Evolutionary conservation across 805 yeast genomes (phyloP).

Genomic region (Myxozyma mucilagina): DNA sequence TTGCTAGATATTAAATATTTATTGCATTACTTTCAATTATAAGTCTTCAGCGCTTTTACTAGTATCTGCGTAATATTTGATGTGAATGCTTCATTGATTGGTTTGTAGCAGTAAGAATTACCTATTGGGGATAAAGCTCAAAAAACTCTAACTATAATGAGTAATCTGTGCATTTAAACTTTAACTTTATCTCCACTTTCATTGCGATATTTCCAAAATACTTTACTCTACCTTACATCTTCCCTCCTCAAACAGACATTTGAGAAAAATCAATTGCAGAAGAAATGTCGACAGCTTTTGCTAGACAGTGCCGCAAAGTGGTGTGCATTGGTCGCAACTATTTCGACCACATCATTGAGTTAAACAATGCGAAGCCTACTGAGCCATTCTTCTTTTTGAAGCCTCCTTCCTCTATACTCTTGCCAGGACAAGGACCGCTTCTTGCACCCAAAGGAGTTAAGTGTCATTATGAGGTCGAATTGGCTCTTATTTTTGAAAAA

Average conservation of each 20-base stretch:
- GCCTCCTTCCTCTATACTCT: slow-evolving; percentile 76
- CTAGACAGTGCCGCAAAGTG: slow-evolving; percentile 51
- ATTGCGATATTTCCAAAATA: not conserved
- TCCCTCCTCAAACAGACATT: not conserved
- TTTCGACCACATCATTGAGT: slow-evolving; percentile 92
- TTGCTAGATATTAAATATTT: not conserved
- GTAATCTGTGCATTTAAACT: not conserved
- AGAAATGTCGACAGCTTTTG: slow-evolving; percentile 26
- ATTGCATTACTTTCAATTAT: not conserved
- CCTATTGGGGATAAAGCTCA: too few relatives aligned
- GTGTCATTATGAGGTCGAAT: slow-evolving; percentile 91
- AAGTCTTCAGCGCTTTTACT: not conserved
- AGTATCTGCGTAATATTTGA: too few relatives aligned
- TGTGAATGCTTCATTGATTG: too few relatives aligned
- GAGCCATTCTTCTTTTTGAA: slow-evolving; percentile 92
- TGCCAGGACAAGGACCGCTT: slow-evolving; percentile 70
- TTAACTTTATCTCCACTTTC: not conserved
- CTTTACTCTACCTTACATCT: not conserved
- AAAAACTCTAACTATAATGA: not conserved
- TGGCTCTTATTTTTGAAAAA: slow-evolving; percentile 74
- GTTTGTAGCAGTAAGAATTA: too few relatives aligned
- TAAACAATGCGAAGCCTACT: slow-evolving; percentile 75
- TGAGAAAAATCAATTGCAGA: not conserved
- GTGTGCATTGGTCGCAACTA: slow-evolving; percentile 96
- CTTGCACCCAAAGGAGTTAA: slow-evolving; percentile 76